Percentiles rank a stretch among this genome's conserved stretches.
Conservation (phyloP, 2,329 filamentous ascomycete species). For the Fusarium sp. region DNA sequence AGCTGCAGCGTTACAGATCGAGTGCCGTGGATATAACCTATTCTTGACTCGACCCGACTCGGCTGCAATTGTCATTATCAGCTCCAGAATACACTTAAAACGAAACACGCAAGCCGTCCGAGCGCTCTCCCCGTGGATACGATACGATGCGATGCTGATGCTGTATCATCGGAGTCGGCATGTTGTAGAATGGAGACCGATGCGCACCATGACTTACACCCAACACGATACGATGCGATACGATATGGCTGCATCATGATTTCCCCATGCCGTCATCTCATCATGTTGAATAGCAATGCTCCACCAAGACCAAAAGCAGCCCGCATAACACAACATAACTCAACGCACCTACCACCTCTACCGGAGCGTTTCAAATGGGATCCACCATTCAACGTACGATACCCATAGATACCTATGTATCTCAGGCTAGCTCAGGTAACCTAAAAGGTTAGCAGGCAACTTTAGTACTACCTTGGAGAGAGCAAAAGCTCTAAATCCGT, state of each 20-base stretch:
- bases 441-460: not conserved
- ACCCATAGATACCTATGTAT: not conserved
- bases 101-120: conserved; percentile 35
- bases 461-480: not conserved
- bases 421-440: not conserved
- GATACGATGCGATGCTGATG: conserved; percentile 31
- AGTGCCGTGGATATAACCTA: not conserved
- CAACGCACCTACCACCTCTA: conserved; percentile 17
- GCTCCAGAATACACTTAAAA: not conserved
- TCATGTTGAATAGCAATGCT: conserved; percentile 12
- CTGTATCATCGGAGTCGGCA: conserved; percentile 26
- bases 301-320: conserved; percentile 11
- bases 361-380: conserved; percentile 28
- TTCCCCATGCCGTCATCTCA: conserved; percentile 33
- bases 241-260: conserved; percentile 34
- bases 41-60: not conserved
- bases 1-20: conserved; percentile 27
- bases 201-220: not conserved
- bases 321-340: not conserved
- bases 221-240: conserved; percentile 19
- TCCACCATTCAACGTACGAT: conserved; percentile 32
- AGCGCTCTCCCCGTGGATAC: conserved; percentile 26
- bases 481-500: conserved; percentile 4
- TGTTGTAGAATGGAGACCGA: conserved; percentile 13
- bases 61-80: not conserved